Percentiles rank a stretch among this genome's conserved stretches.
Conservation (phyloP, 2,329 filamentous ascomycete genomes). For the Monosporascus sp. region DNA sequence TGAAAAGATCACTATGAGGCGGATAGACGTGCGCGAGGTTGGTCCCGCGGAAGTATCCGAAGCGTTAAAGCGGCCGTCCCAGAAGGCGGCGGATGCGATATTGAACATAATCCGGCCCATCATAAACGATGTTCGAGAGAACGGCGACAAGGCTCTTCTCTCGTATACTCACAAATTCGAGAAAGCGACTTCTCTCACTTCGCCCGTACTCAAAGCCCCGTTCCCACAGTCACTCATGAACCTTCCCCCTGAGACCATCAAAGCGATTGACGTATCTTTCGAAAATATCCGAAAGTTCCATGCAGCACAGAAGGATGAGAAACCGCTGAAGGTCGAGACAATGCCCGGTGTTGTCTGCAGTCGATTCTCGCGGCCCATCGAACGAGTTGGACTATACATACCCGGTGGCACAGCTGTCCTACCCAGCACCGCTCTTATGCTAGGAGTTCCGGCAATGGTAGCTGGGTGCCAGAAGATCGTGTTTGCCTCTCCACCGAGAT, state of each 20-base stretch:
- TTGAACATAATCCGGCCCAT: constrained; percentile 88
- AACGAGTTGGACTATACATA: constrained; percentile 93
- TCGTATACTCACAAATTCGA: constrained; percentile 98
- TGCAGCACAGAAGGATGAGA: constrained; percentile 79
- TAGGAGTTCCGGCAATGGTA: constrained; percentile 95
- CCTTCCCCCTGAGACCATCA: constrained; percentile 72
- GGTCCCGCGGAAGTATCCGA: constrained; percentile 61
- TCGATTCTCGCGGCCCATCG: constrained; percentile 86
- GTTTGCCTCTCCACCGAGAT: constrained; percentile 81
- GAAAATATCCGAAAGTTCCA: constrained; percentile 96
- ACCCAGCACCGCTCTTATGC: constrained; percentile 94
- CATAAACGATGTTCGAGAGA: constrained; percentile 75
- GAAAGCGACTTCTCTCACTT: constrained; percentile 84
- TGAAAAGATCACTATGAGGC: constrained; percentile 72
- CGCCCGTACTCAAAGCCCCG: constrained; percentile 82
- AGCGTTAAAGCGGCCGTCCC: constrained; percentile 80
- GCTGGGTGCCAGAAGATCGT: constrained; percentile 95
- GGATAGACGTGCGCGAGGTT: constrained; percentile 64
- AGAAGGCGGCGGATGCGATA: constrained; percentile 91
- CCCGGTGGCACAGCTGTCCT: constrained; percentile 96
- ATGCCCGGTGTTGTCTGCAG: constrained; percentile 97
- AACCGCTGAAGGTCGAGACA: constrained; percentile 81
- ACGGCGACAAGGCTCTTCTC: constrained; percentile 82
- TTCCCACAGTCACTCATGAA: constrained; percentile 85
- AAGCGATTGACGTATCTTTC: constrained; percentile 89